Percentiles rank a stretch among this genome's conserved stretches.
Conservation (phyloP, 345 rosid species). For the Acer campestre region DNA sequence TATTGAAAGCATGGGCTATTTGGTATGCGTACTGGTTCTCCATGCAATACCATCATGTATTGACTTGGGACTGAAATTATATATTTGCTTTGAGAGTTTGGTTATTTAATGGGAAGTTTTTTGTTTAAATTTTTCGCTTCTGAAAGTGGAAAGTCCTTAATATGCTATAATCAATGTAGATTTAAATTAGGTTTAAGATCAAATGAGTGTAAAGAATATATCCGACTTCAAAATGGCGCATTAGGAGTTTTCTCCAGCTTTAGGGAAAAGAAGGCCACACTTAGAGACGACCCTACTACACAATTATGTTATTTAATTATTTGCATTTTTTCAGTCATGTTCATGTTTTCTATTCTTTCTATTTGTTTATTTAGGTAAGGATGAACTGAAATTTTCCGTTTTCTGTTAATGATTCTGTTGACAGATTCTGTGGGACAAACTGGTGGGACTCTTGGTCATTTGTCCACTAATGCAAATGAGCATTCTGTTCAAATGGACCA, state of each 20-base stretch:
- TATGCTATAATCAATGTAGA: background rate
- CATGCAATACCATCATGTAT: background rate
- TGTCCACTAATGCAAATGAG: conserved; percentile 30
- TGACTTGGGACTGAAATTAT: background rate
- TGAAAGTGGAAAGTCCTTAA: background rate
- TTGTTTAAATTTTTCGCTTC: background rate
- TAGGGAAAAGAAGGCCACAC: background rate
- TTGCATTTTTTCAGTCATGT: background rate
- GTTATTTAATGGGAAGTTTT: background rate
- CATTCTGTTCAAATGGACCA: conserved; percentile 35
- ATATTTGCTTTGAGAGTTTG: background rate
- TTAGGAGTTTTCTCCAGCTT: conserved; percentile 7
- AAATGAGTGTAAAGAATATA: background rate
- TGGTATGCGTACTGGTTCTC: background rate
- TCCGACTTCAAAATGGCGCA: background rate
- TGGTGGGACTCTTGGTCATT: conserved; percentile 35
- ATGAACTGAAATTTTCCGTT: background rate
- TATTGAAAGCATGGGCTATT: background rate
- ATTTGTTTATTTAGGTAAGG: background rate
- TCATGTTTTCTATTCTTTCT: background rate
- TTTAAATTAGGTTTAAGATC: background rate
- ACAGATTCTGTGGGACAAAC: conserved; percentile 45
- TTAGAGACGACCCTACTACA: background rate
- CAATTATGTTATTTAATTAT: background rate
- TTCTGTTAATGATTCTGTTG: conserved; percentile 24